Base-by-base conservation (phyloP, 345 rosid species). In the Turritis glabra region DNA sequence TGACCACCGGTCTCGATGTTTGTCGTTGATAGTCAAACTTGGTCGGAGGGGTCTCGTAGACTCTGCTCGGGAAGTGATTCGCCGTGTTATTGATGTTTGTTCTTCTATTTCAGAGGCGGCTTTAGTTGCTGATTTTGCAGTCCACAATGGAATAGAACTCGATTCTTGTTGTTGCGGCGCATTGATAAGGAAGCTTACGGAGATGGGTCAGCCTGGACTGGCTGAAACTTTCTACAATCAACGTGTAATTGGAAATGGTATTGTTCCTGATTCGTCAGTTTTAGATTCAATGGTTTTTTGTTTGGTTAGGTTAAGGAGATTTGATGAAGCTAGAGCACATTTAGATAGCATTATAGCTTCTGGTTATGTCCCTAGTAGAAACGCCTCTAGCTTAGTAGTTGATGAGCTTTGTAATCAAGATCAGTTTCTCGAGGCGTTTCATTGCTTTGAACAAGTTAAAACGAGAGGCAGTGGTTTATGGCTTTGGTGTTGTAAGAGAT, bases 211-310 rank as follows among this genome's bases (percentile, higher is more conserved):
- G 68, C 76, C 77, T 54, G 73, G 41, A 15, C 47, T 82, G 61
- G 96, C 85, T 6, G 78, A 70, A 26, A 77, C 69, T 33, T 56
- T 89, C 56, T 88, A 81, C 62, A 54, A 30, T n/a, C 68, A 78
- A 12, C 41, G 72, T 19, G 65, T 91, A 17, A 62, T 74, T 23
- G 80, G 79, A 46, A 73, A 61, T 41, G 88, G 87, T 76, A 72
- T 82, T 44, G 80, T 74, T 60, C 82, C 84, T 35, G 80, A 82
- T 75, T 27, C 80, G 1, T 51, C 44, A 8, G 80, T 86, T 77
- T 73, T 85, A 57, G 79, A 86, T 78, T 81, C 85, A 10, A 75
- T 85, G 82, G 74, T 86, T 35, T 56, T 80, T 67, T 89, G 90
- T 77, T 69, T 79, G 53, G 85, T 83, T 81, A 82, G 79, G 59